Evolutionary conservation across 352 stramenopile genomes (phyloP).

Genomic region (Globisporangium canariense): DNA sequence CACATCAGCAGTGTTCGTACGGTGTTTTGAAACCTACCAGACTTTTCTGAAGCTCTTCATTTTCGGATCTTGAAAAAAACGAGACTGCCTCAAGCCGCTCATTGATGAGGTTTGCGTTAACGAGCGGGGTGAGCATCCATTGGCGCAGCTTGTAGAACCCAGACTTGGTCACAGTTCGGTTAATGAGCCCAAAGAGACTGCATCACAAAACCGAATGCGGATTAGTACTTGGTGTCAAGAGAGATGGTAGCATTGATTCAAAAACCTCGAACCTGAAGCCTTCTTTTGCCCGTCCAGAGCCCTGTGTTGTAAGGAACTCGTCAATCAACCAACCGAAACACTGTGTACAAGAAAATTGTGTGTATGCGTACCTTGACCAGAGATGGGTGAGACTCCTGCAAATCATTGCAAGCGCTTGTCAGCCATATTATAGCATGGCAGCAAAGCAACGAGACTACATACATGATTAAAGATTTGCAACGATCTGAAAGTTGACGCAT

Average conservation of each 20-base stretch:
- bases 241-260: not conserved
- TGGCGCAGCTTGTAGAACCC: slow-evolving; percentile 53
- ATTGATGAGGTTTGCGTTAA: slow-evolving; percentile 40
- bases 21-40: slow-evolving; percentile 30
- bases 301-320: slow-evolving; percentile 25
- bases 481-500: slow-evolving; percentile 61
- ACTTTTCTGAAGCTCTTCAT: slow-evolving; percentile 54
- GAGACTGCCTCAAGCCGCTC: slow-evolving; percentile 52
- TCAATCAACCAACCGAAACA: not conserved
- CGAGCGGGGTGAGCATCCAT: slow-evolving; percentile 80
- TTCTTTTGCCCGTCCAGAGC: slow-evolving; percentile 74
- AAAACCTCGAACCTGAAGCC: slow-evolving; percentile 58
- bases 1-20: not conserved
- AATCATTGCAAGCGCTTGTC: not conserved
- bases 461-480: slow-evolving; percentile 85
- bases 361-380: slow-evolving; percentile 53
- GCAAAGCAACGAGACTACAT: slow-evolving; percentile 9
- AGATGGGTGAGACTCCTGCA: slow-evolving; percentile 75
- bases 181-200: slow-evolving; percentile 78
- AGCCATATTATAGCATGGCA: not conserved
- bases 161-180: slow-evolving; percentile 72
- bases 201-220: not conserved
- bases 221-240: not conserved
- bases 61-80: slow-evolving; percentile 50
- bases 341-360: not conserved